Conservation (phyloP, 768 basidiomycete genomes). For the Phanerochaete sordida region DNA sequence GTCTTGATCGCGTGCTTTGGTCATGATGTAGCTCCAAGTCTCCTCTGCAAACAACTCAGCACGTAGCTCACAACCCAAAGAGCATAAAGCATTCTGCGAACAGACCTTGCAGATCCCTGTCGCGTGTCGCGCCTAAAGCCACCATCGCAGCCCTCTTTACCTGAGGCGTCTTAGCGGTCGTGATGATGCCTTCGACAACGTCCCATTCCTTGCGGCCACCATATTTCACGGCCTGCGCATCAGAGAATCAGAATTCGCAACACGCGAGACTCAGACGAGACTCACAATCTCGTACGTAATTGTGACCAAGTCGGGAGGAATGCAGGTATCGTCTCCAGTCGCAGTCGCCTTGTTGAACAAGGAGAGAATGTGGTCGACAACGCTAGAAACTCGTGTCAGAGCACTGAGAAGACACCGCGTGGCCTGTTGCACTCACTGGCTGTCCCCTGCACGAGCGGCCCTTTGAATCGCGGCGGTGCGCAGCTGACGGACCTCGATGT, state of each 20-base stretch:
- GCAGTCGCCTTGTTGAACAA: constrained; percentile 71
- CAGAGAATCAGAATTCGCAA: neutral
- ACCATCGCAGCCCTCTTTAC: constrained; percentile 66
- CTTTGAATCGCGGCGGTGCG: constrained; percentile 69
- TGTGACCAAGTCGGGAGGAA: constrained; percentile 76
- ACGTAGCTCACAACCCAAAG: neutral
- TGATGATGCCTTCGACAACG: constrained; percentile 62
- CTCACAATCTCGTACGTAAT: constrained; percentile 52
- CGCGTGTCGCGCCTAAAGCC: constrained; percentile 36
- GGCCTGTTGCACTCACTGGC: constrained; percentile 24
- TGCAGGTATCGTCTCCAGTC: constrained; percentile 69
- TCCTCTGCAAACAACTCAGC: neutral
- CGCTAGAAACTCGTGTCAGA: constrained; percentile 38
- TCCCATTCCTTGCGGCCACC: constrained; percentile 77
- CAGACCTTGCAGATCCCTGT: constrained; percentile 31
- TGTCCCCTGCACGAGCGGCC: constrained; percentile 46
- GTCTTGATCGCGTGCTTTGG: constrained; percentile 27
- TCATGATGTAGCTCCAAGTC: constrained; percentile 37
- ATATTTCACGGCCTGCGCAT: constrained; percentile 59
- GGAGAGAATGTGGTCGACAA: constrained; percentile 64
- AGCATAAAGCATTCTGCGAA: neutral
- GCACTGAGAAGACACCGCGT: neutral
- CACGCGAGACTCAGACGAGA: constrained; percentile 14
- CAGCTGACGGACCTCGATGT: constrained; percentile 63
- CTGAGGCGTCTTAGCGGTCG: constrained; percentile 71